Base-by-base conservation (phyloP, 2,329 filamentous ascomycete genomes). In the Aspergillus udagawae region DNA sequence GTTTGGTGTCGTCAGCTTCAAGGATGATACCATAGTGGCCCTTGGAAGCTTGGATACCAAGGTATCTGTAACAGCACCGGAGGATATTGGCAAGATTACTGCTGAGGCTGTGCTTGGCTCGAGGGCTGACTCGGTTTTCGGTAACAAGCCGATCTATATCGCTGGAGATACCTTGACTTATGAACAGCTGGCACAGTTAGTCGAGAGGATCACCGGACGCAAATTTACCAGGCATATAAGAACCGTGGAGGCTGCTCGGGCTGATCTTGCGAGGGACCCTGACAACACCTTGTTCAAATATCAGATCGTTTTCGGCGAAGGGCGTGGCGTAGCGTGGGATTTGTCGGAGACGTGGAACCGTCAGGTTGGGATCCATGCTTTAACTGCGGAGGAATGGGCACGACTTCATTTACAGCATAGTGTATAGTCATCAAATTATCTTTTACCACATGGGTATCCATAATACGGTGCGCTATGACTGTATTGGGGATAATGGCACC, bases 81-180 rank as follows among this genome's bases (percentile, higher is more conserved):
- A 71, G 50, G 88, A 90, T 69, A 90, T 91, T 59, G 88, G 86
- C 0, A 73, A 69, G 14, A 74, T 86, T 51, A 81, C 83, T 9
- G 85, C 84, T 0, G 82, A 85, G 54, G 66, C 86, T 48, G 73
- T 86, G 2, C 56, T 66, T 7, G 59, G 55, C 41, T 14, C 23
- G 3, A 27, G 54, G 60, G 71, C 2, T 49, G 57, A 27, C 65
- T 70, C 51, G 56, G 69, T 54, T 52, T 74, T 53, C 64, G 67
- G 23, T 51, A 74, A 75, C 12, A 68, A 76, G n/a, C 77, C 86
- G 1, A 75, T 88, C 0, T 87, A 80, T 67, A 77, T 81, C 3
- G 84, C 82, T 0, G 86, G 87, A 0, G 84, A 89, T 58, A 88
- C 86, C 0, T 63, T 88, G 3, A 81, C 76, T 14, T 89, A 88